Percentiles rank a stretch among this genome's conserved stretches.
Conservation (phyloP, 805 yeast genomes). For the Metschnikowia koreensis region DNA sequence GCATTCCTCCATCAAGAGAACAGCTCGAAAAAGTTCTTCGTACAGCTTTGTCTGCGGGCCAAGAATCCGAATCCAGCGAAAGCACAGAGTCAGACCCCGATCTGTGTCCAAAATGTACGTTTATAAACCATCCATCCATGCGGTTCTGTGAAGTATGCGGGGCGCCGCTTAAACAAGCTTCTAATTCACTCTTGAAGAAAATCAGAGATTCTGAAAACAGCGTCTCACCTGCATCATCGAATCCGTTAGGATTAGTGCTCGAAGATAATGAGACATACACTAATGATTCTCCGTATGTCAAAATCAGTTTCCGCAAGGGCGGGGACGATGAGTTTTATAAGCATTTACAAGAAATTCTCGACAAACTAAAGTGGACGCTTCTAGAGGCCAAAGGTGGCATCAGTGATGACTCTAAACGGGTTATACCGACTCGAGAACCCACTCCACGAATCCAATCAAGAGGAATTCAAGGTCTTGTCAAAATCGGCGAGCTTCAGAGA, state of each 20-base stretch:
- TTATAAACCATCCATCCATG: conserved; percentile 78
- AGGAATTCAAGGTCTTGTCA: conserved; percentile 75
- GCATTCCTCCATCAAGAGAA: conserved; percentile 25
- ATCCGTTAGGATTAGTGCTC: conserved; percentile 24
- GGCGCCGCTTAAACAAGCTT: conserved; percentile 24
- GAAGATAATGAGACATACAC: conserved; percentile 37
- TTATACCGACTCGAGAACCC: conserved; percentile 21
- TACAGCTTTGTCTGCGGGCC: neutral
- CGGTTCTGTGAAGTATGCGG: conserved; percentile 88
- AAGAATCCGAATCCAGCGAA: conserved; percentile 1
- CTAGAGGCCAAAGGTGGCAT: conserved; percentile 29
- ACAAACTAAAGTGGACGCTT: conserved; percentile 49
- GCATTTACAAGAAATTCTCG: conserved; percentile 40
- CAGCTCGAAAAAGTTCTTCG: conserved; percentile 9
- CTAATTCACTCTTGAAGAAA: conserved; percentile 3
- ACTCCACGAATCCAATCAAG: conserved; percentile 12
- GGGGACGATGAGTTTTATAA: conserved; percentile 59
- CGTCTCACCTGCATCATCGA: neutral
- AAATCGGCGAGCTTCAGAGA: conserved; percentile 51
- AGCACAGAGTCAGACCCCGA: conserved; percentile 16
- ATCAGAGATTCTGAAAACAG: conserved; percentile 10
- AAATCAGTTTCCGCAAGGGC: conserved; percentile 72
- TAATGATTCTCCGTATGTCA: conserved; percentile 43
- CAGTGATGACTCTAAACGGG: conserved; percentile 23
- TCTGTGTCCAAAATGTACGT: conserved; percentile 65